Conservation (phyloP, 1,284 basidiomycete species). For the Naganishia sp. region DNA sequence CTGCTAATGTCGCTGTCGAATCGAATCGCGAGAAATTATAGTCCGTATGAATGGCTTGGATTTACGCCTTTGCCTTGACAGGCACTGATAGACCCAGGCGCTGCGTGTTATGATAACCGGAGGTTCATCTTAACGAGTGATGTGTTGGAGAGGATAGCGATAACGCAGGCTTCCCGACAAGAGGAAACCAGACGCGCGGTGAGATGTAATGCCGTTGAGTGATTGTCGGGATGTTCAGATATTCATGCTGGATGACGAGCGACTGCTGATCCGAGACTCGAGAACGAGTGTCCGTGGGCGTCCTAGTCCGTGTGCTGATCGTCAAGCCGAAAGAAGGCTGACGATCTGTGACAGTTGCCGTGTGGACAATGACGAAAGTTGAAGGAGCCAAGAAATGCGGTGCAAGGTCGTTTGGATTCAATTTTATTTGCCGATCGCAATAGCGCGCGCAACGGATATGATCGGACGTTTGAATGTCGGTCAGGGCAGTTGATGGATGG, state of each 20-base stretch:
- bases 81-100: conserved; percentile 24
- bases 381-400: conserved; percentile 8
- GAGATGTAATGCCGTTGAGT: background rate
- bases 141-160: background rate
- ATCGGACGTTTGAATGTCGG: too few species aligned
- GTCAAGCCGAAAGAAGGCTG: too few species aligned
- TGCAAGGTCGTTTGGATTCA: conserved; percentile 12
- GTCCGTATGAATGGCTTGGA: background rate
- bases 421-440: conserved; percentile 10
- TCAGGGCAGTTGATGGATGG: background rate
- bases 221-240: conserved; percentile 2
- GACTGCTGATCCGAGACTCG: background rate
- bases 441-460: background rate
- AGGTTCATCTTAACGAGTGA: conserved; percentile 17
- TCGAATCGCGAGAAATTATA: background rate
- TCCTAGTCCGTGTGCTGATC: background rate
- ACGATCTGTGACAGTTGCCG: too few species aligned
- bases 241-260: conserved; percentile 4
- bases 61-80: conserved; percentile 17
- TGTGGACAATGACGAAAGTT: background rate
- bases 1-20: background rate
- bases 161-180: background rate
- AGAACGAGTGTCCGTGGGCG: background rate
- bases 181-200: background rate
- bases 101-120: conserved; percentile 5